Base-by-base conservation (phyloP, 345 rosid species). In the Arabidopsis suecica region DNA sequence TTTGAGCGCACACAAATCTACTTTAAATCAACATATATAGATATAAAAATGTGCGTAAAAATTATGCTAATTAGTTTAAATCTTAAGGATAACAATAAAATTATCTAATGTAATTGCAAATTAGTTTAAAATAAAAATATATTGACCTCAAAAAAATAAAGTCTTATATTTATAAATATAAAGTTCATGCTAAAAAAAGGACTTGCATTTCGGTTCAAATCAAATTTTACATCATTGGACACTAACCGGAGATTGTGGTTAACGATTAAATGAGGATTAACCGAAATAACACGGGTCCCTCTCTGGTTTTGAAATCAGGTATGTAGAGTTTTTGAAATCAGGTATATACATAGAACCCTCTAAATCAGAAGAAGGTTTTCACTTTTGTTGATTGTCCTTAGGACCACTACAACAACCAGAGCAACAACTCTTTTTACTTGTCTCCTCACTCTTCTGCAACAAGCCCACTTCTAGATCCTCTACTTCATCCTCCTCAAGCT, bases 391-490 rank as follows among this genome's bases (percentile, higher is more conserved):
- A 44, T 37, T 25, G 14, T 23, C 51, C 49, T 45, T 65, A 7
- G 49, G 36, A 14, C 45, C 63, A 42, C 37, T 3, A 36, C 59
- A 36, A 47, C 70, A 64, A 44, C 70, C 56, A 44, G 76, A 61
- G 34, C 57, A 5, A 54, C 78, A 74, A 45, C 50, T 65, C 33
- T 57, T 74, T n/a, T 47, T 65, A 63, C 48, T 73, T 5, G 63
- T 73, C 38, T 73, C 77, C 59, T 47, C 65, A 25, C 41, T 57
- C 50, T 65, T 65, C 42, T 56, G 58, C 72, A 74, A 28, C 41
- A 74, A 65, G 4, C 78, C 72, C 20, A 65, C 78, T 65, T 74
- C 78, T 23, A 74, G 41, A 74, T 74, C 78, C 1, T 64, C 70
- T 42, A 2, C 28, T 37, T 61, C 61, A 25, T 41, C 32, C 32